Evolutionary conservation across 495 filamentous ascomycete species (phyloP).

Genomic region (Trichoderma erinaceum): DNA sequence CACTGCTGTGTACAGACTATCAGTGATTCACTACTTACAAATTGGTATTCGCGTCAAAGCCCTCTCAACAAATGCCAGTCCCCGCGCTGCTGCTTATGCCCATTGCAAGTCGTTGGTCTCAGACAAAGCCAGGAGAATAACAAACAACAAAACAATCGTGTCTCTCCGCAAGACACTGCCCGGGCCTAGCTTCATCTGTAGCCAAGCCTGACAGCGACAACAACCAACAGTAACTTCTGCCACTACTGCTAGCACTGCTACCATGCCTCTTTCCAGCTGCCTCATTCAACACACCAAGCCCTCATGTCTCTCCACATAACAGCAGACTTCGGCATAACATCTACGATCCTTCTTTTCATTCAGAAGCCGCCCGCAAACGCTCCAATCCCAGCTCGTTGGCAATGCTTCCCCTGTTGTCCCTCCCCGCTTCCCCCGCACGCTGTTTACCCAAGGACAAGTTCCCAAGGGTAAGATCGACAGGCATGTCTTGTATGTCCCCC

Average conservation of each 20-base stretch:
- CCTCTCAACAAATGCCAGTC: neutral
- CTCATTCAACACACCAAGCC: conserved; percentile 1
- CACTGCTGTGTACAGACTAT: neutral
- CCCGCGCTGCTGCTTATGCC: neutral
- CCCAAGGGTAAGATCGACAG: neutral
- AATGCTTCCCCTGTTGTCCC: neutral
- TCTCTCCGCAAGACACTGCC: neutral
- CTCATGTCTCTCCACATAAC: neutral
- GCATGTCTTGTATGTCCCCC: neutral
- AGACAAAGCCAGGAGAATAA: neutral
- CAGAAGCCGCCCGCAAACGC: neutral
- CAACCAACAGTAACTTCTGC: neutral
- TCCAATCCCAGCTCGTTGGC: neutral
- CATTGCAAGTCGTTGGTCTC: neutral
- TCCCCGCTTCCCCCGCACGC: conserved; percentile 11
- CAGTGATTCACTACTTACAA: neutral
- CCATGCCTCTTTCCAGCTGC: neutral
- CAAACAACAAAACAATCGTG: neutral
- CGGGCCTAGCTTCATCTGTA: neutral
- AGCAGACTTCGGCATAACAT: neutral
- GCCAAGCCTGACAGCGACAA: neutral
- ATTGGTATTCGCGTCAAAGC: neutral
- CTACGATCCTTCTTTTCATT: neutral
- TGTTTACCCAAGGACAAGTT: neutral
- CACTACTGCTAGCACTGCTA: too few relatives aligned